Conservation (phyloP, 495 filamentous ascomycete genomes). For the Amniculicola lignicola region DNA sequence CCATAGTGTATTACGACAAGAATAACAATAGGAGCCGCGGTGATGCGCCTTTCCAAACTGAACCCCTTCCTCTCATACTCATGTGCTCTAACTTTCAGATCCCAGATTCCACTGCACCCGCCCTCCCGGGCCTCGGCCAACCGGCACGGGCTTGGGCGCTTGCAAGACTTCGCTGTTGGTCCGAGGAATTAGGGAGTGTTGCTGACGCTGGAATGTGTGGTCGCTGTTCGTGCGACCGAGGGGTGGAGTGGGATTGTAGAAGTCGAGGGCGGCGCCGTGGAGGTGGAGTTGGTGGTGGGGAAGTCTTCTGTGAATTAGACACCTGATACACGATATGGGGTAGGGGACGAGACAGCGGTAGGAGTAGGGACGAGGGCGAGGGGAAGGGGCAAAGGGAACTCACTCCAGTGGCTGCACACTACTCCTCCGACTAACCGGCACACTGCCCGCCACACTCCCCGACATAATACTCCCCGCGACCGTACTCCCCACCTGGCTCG, state of each 20-base stretch:
- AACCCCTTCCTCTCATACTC: too few relatives aligned
- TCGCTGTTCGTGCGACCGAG: conserved; percentile 10
- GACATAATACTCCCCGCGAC: conserved; percentile 3
- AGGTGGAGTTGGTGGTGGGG: not conserved
- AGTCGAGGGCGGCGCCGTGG: not conserved
- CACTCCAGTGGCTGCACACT: conserved; percentile 21
- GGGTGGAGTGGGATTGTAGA: not conserved
- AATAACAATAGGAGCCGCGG: too few relatives aligned
- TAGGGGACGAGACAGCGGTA: too few relatives aligned
- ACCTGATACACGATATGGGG: too few relatives aligned
- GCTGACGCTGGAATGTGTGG: not conserved
- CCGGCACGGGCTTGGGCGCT: conserved; percentile 14
- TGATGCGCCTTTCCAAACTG: too few relatives aligned
- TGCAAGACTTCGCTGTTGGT: conserved; percentile 20
- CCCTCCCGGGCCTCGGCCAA: conserved; percentile 1
- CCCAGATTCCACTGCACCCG: conserved; percentile 30
- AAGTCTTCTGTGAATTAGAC: not conserved
- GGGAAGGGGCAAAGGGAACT: not conserved
- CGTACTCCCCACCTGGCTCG: not conserved
- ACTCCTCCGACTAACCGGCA: conserved; percentile 11
- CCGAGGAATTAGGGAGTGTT: conserved; percentile 3
- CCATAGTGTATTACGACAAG: too few relatives aligned
- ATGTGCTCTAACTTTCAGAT: conserved; percentile 24
- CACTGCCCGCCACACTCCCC: conserved; percentile 14
- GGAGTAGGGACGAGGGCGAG: too few relatives aligned